Conservation (phyloP, 1,284 basidiomycete species). For the Apiotrichum brassicae region DNA sequence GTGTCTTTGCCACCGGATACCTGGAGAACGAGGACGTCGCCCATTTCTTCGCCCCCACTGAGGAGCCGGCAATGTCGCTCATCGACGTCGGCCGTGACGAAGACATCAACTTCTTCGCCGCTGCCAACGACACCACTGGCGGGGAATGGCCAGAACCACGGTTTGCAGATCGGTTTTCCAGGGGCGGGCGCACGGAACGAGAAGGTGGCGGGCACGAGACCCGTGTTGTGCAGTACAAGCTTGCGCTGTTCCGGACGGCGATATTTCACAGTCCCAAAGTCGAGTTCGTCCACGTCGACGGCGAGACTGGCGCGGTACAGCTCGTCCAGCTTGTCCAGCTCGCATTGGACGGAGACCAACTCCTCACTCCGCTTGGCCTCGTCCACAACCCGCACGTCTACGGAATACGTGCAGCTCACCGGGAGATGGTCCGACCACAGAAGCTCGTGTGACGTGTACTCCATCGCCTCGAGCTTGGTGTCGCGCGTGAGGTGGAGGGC, state of each 20-base stretch:
- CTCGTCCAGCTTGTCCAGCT: conserved; percentile 47
- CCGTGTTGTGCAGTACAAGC: conserved; percentile 29
- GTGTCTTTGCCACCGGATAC: conserved; percentile 35
- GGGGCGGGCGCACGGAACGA: conserved; percentile 30
- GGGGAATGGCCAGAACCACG: conserved; percentile 36
- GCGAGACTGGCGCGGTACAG: conserved; percentile 50
- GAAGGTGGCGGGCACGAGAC: conserved; percentile 31
- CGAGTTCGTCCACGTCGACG: conserved; percentile 49
- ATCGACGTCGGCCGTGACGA: conserved; percentile 27
- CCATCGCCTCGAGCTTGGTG: conserved; percentile 12
- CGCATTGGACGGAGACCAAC: conserved; percentile 40
- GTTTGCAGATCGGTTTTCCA: conserved; percentile 34
- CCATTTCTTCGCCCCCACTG: conserved; percentile 34
- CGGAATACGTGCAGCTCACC: conserved; percentile 22
- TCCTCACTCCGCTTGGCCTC: conserved; percentile 32
- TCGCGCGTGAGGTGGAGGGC: conserved; percentile 22
- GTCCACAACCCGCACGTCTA: conserved; percentile 26
- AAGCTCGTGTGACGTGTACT: conserved; percentile 32
- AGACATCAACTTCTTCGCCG: conserved; percentile 20
- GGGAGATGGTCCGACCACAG: conserved; percentile 44
- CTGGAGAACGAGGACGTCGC: conserved; percentile 37
- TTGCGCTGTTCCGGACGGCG: conserved; percentile 17
- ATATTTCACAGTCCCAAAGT: conserved; percentile 40
- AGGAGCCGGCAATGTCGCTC: conserved; percentile 19
- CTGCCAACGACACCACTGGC: conserved; percentile 23